A percentile compares a stretch with the other conserved stretches of the same genome.
Evolutionary conservation across 768 basidiomycete genomes (phyloP).

Genomic region (Nidularia sp.): DNA sequence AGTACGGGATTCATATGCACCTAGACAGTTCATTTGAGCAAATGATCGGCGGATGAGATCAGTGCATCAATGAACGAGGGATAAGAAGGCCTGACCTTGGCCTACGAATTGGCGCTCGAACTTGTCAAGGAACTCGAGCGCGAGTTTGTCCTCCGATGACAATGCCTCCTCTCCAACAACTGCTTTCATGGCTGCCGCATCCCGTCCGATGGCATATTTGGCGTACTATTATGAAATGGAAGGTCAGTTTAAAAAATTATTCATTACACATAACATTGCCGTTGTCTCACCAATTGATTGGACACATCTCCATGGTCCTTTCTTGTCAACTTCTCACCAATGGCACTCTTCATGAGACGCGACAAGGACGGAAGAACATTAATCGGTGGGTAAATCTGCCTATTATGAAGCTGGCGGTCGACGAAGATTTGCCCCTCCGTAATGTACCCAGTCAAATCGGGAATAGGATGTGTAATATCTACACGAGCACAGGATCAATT

Average conservation of each 20-base stretch:
- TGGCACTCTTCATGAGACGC: conserved; percentile 99
- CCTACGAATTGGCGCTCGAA: conserved; percentile 98
- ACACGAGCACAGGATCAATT: too few species aligned
- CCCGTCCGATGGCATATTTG: conserved; percentile 96
- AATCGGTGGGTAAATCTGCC: conserved; percentile 98
- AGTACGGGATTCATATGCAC: conserved; percentile 90
- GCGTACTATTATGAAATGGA: too few species aligned
- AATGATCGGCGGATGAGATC: too few species aligned
- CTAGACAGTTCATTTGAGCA: conserved; percentile 31
- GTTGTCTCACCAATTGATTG: conserved; percentile 87
- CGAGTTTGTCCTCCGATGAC: conserved; percentile 92
- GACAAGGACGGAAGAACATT: conserved; percentile 98
- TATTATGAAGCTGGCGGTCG: conserved; percentile 94
- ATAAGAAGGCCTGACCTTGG: conserved; percentile 60
- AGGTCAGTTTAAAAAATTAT: too few species aligned
- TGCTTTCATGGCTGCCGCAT: conserved; percentile 98
- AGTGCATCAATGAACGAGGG: conserved; percentile 1
- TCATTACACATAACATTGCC: too few species aligned
- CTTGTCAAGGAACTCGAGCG: conserved; percentile 95
- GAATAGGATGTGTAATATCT: conserved; percentile 99
- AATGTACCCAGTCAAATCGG: conserved; percentile 98
- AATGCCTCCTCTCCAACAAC: conserved; percentile 98
- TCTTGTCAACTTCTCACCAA: conserved; percentile 94
- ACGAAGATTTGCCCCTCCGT: conserved; percentile 99
- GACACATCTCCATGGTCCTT: conserved; percentile 99